phyloP scores from a whole-genome alignment of 768 basidiomycete species.

The Cubamyces sp. region DNA sequence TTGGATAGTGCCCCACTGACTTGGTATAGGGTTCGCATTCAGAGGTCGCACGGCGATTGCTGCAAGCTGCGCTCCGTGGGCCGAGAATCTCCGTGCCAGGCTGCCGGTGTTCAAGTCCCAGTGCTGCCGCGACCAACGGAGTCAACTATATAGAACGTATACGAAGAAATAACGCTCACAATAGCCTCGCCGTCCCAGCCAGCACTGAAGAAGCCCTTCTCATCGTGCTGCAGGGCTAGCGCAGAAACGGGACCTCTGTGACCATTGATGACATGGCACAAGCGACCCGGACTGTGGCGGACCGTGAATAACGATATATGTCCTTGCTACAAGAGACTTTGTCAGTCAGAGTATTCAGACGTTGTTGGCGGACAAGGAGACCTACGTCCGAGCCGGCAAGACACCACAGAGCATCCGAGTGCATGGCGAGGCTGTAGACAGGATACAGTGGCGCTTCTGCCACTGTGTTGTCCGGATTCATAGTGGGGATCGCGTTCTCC shows the following conservation, averaged over 20 bases:
- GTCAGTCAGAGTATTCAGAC: background rate
- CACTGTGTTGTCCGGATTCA: conserved; percentile 39
- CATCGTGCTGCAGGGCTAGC: conserved; percentile 78
- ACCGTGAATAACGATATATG: conserved; percentile 91
- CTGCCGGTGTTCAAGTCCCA: conserved; percentile 97
- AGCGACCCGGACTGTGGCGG: conserved; percentile 86
- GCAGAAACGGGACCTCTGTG: conserved; percentile 86
- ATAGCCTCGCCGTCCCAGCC: conserved; percentile 93
- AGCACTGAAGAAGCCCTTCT: conserved; percentile 87
- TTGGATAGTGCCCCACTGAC: conserved; percentile 24
- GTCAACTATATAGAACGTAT: conserved; percentile 21
- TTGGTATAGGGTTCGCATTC: conserved; percentile 36
- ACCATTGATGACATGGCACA: conserved; percentile 71
- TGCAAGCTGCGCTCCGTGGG: conserved; percentile 85
- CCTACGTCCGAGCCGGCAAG: conserved; percentile 84
- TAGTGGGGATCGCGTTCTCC: conserved; percentile 67
- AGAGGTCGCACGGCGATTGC: conserved; percentile 78
- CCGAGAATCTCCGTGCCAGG: conserved; percentile 70
- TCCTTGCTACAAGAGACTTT: conserved; percentile 59
- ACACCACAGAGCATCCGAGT: conserved; percentile 92
- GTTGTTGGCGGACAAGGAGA: background rate
- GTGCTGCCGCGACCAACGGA: conserved; percentile 60
- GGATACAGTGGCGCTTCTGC: conserved; percentile 64
- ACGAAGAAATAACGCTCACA: conserved; percentile 50
- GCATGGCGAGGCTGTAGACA: conserved; percentile 89